Percentiles rank a stretch among this genome's conserved stretches.
Evolutionary conservation across 2,329 filamentous ascomycete genomes (phyloP).

Genomic region (Botrytis porri): DNA sequence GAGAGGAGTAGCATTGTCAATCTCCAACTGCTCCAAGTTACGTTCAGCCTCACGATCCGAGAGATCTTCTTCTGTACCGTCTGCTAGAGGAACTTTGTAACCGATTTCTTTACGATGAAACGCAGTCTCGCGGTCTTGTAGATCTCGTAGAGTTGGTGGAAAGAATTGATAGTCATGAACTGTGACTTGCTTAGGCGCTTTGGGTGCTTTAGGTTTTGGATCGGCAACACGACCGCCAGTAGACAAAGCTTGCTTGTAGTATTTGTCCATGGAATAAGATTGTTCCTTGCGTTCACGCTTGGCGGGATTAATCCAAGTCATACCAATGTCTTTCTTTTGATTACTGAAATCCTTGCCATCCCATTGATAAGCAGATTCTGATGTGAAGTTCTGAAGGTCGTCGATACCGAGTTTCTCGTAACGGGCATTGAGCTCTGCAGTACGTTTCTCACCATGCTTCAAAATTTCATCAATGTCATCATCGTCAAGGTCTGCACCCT

Average conservation of each 20-base stretch:
- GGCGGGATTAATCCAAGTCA: slow-evolving; percentile 96
- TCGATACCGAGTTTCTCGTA: slow-evolving; percentile 97
- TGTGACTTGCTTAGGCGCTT: slow-evolving; percentile 85
- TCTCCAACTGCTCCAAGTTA: slow-evolving; percentile 83
- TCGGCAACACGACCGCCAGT: slow-evolving; percentile 77
- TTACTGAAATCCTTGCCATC: slow-evolving; percentile 95
- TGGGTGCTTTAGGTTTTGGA: slow-evolving; percentile 90
- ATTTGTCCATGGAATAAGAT: slow-evolving; percentile 97
- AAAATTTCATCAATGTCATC: slow-evolving; percentile 90
- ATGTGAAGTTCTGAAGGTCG: slow-evolving; percentile 95
- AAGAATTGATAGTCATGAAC: slow-evolving; percentile 99
- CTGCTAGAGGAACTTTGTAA: slow-evolving; percentile 87
- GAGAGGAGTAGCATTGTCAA: slow-evolving; percentile 84
- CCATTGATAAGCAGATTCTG: slow-evolving; percentile 98
- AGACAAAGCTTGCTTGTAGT: slow-evolving; percentile 87
- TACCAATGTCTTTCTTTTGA: slow-evolving; percentile 85
- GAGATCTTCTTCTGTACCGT: slow-evolving; percentile 83
- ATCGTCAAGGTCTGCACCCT: slow-evolving; percentile 66
- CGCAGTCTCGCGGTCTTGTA: slow-evolving; percentile 95
- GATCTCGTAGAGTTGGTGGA: slow-evolving; percentile 73
- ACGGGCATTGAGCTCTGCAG: slow-evolving; percentile 84
- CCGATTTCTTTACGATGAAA: slow-evolving; percentile 94
- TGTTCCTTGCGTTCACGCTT: slow-evolving; percentile 99
- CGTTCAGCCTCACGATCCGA: slow-evolving; percentile 85
- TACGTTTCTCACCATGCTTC: slow-evolving; percentile 80